Conservation (phyloP, 192 early-diverging fungal species). For the Obelidium mucronatum region DNA sequence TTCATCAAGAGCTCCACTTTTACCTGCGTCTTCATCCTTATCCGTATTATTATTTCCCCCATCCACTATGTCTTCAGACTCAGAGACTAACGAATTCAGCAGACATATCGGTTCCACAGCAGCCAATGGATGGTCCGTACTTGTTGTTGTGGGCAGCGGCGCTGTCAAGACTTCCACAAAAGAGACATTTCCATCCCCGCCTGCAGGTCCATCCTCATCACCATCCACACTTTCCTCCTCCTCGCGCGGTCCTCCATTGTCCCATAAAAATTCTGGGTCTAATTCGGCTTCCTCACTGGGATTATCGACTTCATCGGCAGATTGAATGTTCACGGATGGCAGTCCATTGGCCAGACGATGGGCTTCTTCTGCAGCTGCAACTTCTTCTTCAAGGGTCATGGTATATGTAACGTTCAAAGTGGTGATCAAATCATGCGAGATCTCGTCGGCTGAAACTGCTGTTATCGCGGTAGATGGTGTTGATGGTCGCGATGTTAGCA, state of each 20-base stretch:
- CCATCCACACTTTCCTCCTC: neutral
- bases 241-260: neutral
- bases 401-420: neutral
- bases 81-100: neutral
- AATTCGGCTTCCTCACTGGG: neutral
- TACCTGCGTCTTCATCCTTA: too few relatives aligned
- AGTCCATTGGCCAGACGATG: neutral
- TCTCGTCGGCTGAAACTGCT: too few relatives aligned
- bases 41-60: neutral
- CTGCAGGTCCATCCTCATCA: neutral
- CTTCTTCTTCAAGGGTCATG: slow-evolving; percentile 7
- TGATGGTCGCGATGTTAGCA: neutral
- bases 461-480: too few relatives aligned
- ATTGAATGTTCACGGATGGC: neutral
- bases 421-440: neutral
- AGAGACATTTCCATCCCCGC: neutral
- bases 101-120: neutral
- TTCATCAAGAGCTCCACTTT: too few relatives aligned
- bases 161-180: neutral
- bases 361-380: neutral
- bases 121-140: too few relatives aligned
- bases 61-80: neutral
- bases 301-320: neutral
- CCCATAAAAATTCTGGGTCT: slow-evolving; percentile 2
- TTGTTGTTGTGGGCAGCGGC: too few relatives aligned